These are phyloP conservation scores for Nadsonia fulvescens DNA, from an alignment of 805 yeast genomes.

Conservation along the genomic window DNA sequence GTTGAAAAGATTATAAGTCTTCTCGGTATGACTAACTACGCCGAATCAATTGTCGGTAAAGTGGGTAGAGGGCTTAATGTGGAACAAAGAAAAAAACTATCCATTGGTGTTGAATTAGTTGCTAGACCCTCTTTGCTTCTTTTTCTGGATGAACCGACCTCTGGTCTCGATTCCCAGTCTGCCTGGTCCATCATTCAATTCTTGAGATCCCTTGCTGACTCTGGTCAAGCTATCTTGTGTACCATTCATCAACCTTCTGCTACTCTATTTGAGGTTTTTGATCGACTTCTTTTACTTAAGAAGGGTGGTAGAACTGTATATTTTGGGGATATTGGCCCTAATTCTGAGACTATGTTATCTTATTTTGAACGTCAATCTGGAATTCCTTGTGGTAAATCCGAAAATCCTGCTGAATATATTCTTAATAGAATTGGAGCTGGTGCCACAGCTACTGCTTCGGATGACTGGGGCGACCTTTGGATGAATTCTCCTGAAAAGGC, in stretches of 20 bases:
- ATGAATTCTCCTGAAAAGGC: conserved; percentile 25
- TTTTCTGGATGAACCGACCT: conserved; percentile 55
- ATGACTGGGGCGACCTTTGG: conserved; percentile 56
- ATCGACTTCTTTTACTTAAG: conserved; percentile 45
- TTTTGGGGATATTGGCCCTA: conserved; percentile 63
- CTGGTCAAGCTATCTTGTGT: conserved; percentile 61
- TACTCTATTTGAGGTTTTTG: conserved; percentile 46
- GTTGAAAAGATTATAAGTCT: conserved; percentile 51
- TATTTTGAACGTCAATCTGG: conserved; percentile 66
- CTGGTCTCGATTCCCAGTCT: conserved; percentile 46
- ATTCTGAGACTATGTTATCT: conserved; percentile 35
- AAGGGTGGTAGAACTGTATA: conserved; percentile 69
- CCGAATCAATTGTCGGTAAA: conserved; percentile 67
- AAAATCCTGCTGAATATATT: conserved; percentile 65
- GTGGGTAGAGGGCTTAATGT: conserved; percentile 57
- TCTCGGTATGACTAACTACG: conserved; percentile 49
- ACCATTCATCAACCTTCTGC: conserved; percentile 72
- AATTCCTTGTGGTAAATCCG: conserved; percentile 37
- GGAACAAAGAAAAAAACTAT: conserved; percentile 48
- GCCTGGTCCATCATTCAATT: conserved; percentile 53
- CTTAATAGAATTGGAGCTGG: conserved; percentile 66
- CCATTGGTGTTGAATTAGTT: conserved; percentile 56
- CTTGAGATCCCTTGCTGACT: conserved; percentile 46
- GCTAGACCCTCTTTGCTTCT: conserved; percentile 48
- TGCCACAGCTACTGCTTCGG: conserved; percentile 42